Base-by-base conservation (phyloP, 2,329 filamentous ascomycete species). In the Penicillium sp. region DNA sequence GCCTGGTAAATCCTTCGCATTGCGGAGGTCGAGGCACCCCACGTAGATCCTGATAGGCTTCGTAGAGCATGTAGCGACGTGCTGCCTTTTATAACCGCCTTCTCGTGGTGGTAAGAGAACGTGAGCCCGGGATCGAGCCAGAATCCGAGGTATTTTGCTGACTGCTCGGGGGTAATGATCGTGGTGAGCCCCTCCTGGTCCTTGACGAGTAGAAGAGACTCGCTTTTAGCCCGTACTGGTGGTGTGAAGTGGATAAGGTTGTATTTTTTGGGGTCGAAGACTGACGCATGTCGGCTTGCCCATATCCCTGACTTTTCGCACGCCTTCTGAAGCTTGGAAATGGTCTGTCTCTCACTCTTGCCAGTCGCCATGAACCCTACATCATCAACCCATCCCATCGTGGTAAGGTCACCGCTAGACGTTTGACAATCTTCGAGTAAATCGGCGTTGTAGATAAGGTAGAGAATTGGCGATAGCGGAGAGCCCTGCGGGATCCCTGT, bases 391-490 rank as follows among this genome's bases (percentile, higher is more conserved):
- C 40, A 62, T 12, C 59, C 53, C 1, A 31, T 31, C 0, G 12
- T 35, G 12, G 26, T 6, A 4, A 23, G 27, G 20, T 18, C n/a
- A 12, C 25, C 43, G 27, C 27, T 31, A 4, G 3, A 6, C 14
- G n/a, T n/a, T 25, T 31, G 29, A 14, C 23, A 29, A 4, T n/a
- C 18, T 14, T 68, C 60, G 8, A 69, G 51, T 0, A 69, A 55
- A 41, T 67, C 60, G 25, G 59, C 58, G 27, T 69, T 68, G 35
- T 67, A 70, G 51, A 69, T 57, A 8, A 69, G 57, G 49, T 62
- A 69, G 25, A 67, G 62, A 23, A 69, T 67, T 9, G 59, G 67
- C 1, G 60, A 68, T 1, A 67, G 25, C 9, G 57, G 60, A 1
- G 60, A 69, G 11, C 63, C 62, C 52, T 68, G 56, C 4, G 61